These are phyloP conservation scores for Penicilliopsis zonata DNA, from an alignment of 495 filamentous ascomycete genomes.

Conservation along the genomic window DNA sequence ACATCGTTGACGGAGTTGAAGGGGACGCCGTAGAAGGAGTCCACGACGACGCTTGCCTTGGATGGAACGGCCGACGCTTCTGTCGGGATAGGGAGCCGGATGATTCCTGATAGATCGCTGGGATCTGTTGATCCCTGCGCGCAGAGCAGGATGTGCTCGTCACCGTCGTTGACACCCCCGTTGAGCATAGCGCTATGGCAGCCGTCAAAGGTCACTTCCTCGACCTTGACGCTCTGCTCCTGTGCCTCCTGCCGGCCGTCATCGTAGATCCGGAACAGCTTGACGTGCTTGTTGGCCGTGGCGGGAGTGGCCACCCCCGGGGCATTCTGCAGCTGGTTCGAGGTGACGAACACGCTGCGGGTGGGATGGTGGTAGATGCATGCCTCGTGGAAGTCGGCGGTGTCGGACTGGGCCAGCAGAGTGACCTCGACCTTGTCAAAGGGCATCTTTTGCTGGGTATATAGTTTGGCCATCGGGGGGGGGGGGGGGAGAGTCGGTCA, in stretches of 20 bases:
- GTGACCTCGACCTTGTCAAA: too few species aligned
- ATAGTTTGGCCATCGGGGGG: too few species aligned
- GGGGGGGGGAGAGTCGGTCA: too few species aligned
- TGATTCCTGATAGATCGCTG: constrained; percentile 36
- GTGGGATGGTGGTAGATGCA: constrained; percentile 27
- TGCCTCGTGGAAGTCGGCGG: constrained; percentile 10
- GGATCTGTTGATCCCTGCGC: constrained; percentile 35
- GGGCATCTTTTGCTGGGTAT: too few species aligned
- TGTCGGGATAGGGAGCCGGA: background rate
- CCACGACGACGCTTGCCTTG: constrained; percentile 17
- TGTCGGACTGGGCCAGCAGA: constrained; percentile 16
- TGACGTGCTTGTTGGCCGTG: constrained; percentile 10
- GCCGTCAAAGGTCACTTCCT: background rate
- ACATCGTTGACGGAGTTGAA: constrained; percentile 40
- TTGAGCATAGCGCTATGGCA: constrained; percentile 29
- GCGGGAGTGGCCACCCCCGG: constrained; percentile 1
- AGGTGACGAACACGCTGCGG: constrained; percentile 40
- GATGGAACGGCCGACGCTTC: constrained; percentile 17
- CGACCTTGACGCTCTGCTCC: constrained; percentile 13
- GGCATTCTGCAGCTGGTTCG: constrained; percentile 19
- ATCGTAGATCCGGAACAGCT: constrained; percentile 16
- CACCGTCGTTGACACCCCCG: constrained; percentile 36
- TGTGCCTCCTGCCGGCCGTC: too few species aligned
- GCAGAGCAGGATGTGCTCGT: constrained; percentile 31
- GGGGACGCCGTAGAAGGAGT: constrained; percentile 29